Evolutionary conservation across 2,329 filamentous ascomycete genomes (phyloP).

Genomic region (Alternaria sp.): DNA sequence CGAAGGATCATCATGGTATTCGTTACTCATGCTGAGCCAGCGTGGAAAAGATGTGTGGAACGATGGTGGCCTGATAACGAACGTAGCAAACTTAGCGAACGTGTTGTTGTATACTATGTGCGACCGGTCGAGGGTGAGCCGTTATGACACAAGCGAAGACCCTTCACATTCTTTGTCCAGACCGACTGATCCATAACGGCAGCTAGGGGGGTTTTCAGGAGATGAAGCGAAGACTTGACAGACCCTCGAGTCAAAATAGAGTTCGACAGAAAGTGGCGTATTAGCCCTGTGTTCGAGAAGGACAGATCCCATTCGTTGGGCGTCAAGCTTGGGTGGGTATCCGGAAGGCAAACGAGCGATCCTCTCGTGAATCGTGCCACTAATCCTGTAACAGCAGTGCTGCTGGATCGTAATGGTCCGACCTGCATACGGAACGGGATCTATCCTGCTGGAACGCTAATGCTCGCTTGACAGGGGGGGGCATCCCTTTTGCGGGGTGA

Average conservation of each 20-base stretch:
- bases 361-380: conserved; percentile 2
- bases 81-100: background rate
- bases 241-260: conserved; percentile 25
- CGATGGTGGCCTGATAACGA: background rate
- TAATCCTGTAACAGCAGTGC: background rate
- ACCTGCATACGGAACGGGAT: conserved; percentile 16
- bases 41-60: background rate
- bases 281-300: background rate
- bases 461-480: background rate
- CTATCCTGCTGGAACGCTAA: conserved; percentile 3
- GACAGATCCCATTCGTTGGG: conserved; percentile 1
- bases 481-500: conserved; percentile 9
- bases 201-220: conserved; percentile 21
- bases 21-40: conserved; percentile 19
- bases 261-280: conserved; percentile 13
- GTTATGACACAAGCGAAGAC: background rate
- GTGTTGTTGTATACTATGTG: background rate
- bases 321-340: background rate
- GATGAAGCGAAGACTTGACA: conserved; percentile 17
- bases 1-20: conserved; percentile 21
- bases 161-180: conserved; percentile 15
- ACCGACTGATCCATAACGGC: conserved; percentile 13
- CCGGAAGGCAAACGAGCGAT: conserved; percentile 7
- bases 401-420: conserved; percentile 2
- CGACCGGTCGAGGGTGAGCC: background rate